These are phyloP conservation scores for Agrocybe chaxingu DNA, from an alignment of 768 basidiomycete species.

Conservation along the genomic window DNA sequence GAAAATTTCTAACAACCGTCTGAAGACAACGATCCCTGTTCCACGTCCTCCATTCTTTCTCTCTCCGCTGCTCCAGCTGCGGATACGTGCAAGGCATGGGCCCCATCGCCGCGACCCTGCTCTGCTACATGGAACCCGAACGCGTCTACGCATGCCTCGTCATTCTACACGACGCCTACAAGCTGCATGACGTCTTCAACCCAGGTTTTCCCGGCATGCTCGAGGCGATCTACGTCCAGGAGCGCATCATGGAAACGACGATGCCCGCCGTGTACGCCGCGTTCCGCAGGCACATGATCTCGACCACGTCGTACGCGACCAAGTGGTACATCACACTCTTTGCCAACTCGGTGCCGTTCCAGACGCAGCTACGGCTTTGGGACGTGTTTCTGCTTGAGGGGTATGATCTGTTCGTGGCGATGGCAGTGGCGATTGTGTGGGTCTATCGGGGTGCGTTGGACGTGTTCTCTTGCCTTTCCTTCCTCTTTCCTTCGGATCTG, in stretches of 20 bases:
- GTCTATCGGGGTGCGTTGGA: constrained; percentile 69
- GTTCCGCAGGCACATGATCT: constrained; percentile 86
- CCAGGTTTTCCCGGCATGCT: constrained; percentile 96
- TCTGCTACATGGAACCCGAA: constrained; percentile 92
- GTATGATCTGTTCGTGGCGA: constrained; percentile 80
- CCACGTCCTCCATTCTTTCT: constrained; percentile 91
- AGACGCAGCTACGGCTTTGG: constrained; percentile 92
- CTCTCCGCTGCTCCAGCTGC: constrained; percentile 77
- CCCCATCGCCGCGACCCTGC: constrained; percentile 89
- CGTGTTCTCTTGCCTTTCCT: neutral
- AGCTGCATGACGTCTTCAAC: constrained; percentile 83
- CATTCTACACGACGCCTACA: constrained; percentile 85
- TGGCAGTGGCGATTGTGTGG: constrained; percentile 89
- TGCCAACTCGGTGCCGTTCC: constrained; percentile 92
- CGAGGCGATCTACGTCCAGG: constrained; percentile 95
- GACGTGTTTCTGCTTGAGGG: constrained; percentile 92
- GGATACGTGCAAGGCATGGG: constrained; percentile 99
- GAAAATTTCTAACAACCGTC: neutral
- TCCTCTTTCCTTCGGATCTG: neutral
- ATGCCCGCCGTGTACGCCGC: constrained; percentile 88
- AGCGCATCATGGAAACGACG: constrained; percentile 79
- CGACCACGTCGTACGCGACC: constrained; percentile 92
- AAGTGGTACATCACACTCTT: constrained; percentile 99
- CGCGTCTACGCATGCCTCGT: constrained; percentile 82
- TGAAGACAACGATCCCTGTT: constrained; percentile 89